These are phyloP conservation scores for Sinapis alba DNA, from an alignment of 441 rosid genomes.

Conservation along the genomic window DNA sequence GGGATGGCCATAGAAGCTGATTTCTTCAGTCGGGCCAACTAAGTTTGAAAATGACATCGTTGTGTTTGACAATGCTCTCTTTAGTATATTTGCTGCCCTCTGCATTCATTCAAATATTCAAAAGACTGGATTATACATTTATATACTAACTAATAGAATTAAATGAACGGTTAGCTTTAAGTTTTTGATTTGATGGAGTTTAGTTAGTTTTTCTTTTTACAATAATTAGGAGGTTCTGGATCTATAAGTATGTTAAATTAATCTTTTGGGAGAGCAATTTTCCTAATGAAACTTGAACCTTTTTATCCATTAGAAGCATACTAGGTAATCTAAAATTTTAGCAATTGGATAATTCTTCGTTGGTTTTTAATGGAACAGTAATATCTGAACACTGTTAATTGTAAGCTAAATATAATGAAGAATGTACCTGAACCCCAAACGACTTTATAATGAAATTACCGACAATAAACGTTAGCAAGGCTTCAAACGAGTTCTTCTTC, in stretches of 20 bases:
- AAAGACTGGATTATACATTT: background rate
- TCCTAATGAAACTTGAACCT: too few relatives aligned
- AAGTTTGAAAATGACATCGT: conserved; percentile 68
- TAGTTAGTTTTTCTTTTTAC: too few relatives aligned
- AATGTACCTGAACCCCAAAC: conserved; percentile 54
- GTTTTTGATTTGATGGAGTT: background rate
- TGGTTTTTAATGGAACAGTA: background rate
- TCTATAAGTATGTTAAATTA: too few relatives aligned
- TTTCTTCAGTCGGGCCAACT: conserved; percentile 71
- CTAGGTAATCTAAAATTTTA: too few relatives aligned
- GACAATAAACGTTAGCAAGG: conserved; percentile 39
- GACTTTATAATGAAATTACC: conserved; percentile 37
- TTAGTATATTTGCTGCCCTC: conserved; percentile 45
- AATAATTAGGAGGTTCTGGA: too few relatives aligned
- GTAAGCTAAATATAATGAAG: background rate
- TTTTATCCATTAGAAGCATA: too few relatives aligned
- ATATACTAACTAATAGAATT: background rate
- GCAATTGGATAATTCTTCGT: too few relatives aligned
- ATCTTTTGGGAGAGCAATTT: too few relatives aligned
- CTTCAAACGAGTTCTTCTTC: conserved; percentile 65
- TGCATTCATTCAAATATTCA: conserved; percentile 23
- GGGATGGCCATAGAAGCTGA: conserved; percentile 69
- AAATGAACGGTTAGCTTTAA: background rate
- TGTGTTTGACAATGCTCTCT: conserved; percentile 54
- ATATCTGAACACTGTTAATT: background rate